These are phyloP conservation scores for Xylaria arbuscula DNA, from an alignment of 2,329 filamentous ascomycete species.

Conservation along the genomic window DNA sequence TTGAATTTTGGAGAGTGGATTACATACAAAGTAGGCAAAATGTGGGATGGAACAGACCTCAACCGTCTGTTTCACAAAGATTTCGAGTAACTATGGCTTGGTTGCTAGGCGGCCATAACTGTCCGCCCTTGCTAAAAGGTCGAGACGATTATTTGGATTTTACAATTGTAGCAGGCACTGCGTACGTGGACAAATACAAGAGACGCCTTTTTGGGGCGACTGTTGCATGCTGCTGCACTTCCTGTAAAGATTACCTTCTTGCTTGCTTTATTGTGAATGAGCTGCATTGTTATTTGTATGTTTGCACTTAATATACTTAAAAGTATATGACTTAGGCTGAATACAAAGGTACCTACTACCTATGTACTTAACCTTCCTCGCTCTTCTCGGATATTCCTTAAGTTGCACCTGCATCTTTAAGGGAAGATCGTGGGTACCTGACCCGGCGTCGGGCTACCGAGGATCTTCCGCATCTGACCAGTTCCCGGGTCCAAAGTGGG, in stretches of 20 bases:
- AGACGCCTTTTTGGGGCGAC: slow-evolving; percentile 2
- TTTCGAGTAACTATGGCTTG: slow-evolving; percentile 1
- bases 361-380: background rate
- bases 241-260: background rate
- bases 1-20: slow-evolving; percentile 35
- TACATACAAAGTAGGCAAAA: slow-evolving; percentile 20
- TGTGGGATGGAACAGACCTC: slow-evolving; percentile 36
- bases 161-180: background rate
- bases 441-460: slow-evolving; percentile 25
- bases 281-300: background rate
- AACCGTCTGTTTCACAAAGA: slow-evolving; percentile 38
- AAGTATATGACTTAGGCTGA: too few relatives aligned
- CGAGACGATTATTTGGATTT: slow-evolving; percentile 11
- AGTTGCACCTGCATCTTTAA: too few relatives aligned
- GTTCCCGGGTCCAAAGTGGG: slow-evolving; percentile 10
- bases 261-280: background rate
- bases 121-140: slow-evolving; percentile 7
- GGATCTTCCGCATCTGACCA: slow-evolving; percentile 21
- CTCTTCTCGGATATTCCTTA: too few relatives aligned
- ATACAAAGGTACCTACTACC: background rate
- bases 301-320: too few relatives aligned
- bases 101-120: slow-evolving; percentile 1
- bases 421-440: slow-evolving; percentile 2
- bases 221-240: slow-evolving; percentile 14
- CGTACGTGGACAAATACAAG: slow-evolving; percentile 19